Conservation (phyloP, 116 monocot genomes). For the Papilionanthe hybrid region DNA sequence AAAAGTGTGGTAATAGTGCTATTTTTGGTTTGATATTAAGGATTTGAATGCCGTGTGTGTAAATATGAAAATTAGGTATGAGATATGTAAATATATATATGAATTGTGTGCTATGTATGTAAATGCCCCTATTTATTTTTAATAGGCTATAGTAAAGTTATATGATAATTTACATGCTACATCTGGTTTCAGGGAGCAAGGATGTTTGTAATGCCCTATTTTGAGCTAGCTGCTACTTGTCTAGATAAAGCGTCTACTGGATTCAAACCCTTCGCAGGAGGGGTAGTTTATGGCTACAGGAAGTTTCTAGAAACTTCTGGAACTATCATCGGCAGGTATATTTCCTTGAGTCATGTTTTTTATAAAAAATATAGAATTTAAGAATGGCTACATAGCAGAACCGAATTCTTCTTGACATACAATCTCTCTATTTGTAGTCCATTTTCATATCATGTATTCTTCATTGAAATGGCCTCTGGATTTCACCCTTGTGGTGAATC, state of each 20-base stretch:
- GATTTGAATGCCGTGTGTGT: too few relatives aligned
- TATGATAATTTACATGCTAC: neutral
- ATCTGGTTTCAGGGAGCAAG: conserved; percentile 40
- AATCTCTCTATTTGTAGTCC: neutral
- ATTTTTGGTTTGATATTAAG: too few relatives aligned
- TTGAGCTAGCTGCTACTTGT: conserved; percentile 50
- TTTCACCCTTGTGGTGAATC: neutral
- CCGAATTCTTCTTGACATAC: neutral
- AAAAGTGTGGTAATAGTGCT: too few relatives aligned
- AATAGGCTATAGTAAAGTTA: neutral
- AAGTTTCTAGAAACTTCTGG: conserved; percentile 37
- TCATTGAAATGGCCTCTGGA: neutral
- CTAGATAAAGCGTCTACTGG: conserved; percentile 39
- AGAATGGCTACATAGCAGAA: neutral
- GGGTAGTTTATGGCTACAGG: conserved; percentile 23
- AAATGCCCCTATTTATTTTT: neutral
- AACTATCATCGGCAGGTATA: conserved; percentile 58
- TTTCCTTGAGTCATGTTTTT: neutral
- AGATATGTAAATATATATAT: too few relatives aligned
- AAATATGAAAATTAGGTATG: too few relatives aligned
- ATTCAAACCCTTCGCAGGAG: conserved; percentile 63
- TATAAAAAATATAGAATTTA: neutral
- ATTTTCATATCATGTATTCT: neutral
- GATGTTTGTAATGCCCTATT: conserved; percentile 57
- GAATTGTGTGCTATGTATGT: too few relatives aligned